phyloP scores from a whole-genome alignment of 768 basidiomycete genomes.

The Collybiopsis confluens region DNA sequence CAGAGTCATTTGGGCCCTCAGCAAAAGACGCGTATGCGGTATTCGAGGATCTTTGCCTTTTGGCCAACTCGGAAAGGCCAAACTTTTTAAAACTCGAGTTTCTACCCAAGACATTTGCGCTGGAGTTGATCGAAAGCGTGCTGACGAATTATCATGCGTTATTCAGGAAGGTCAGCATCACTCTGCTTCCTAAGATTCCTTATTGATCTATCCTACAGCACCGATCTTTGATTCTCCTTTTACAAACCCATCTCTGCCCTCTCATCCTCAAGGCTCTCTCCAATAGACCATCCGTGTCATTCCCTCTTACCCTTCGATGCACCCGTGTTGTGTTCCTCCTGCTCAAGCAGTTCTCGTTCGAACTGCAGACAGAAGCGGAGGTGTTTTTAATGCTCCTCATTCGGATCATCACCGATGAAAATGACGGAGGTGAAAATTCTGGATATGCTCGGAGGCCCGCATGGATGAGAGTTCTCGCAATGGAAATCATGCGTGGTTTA shows the following conservation, averaged over 20 bases:
- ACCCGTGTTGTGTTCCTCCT: conserved; percentile 92
- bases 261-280: conserved; percentile 83
- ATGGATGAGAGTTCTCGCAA: conserved; percentile 89
- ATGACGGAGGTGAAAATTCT: conserved; percentile 22
- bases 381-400: conserved; percentile 79
- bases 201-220: conserved; percentile 43
- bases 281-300: conserved; percentile 58
- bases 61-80: conserved; percentile 79
- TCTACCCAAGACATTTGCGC: conserved; percentile 88
- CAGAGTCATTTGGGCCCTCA: conserved; percentile 75
- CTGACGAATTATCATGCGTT: conserved; percentile 88
- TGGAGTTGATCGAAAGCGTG: conserved; percentile 97
- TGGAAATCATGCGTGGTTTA: conserved; percentile 89
- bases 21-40: conserved; percentile 83
- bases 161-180: conserved; percentile 63
- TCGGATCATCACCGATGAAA: conserved; percentile 56
- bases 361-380: conserved; percentile 80
- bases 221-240: conserved; percentile 76
- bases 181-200: neutral
- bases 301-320: conserved; percentile 86
- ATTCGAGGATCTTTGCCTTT: conserved; percentile 88
- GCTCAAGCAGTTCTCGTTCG: conserved; percentile 82
- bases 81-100: conserved; percentile 77
- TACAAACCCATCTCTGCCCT: conserved; percentile 87
- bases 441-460: conserved; percentile 42